A percentile compares a stretch with the other conserved stretches of the same genome.
Evolutionary conservation across 2,329 filamentous ascomycete species (phyloP).

Genomic region (Aspergillus japonicus): DNA sequence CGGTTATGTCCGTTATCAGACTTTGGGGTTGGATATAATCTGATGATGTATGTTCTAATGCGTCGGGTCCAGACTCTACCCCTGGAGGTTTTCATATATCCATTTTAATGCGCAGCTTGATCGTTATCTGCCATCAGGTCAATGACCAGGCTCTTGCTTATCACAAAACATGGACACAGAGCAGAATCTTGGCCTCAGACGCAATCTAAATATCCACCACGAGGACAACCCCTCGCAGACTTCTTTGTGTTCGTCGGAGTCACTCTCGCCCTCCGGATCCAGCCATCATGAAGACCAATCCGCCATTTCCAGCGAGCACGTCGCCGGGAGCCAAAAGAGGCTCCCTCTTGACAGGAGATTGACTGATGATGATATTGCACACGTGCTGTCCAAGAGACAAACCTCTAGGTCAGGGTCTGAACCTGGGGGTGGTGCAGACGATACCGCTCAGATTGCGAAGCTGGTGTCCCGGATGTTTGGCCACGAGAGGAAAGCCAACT

Average conservation of each 20-base stretch:
- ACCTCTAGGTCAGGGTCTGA: slow-evolving; percentile 24
- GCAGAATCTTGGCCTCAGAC: not conserved
- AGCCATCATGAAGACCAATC: not conserved
- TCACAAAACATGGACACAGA: not conserved
- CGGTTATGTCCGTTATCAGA: not conserved
- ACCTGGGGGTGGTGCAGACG: slow-evolving; percentile 23
- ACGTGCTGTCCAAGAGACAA: slow-evolving; percentile 27
- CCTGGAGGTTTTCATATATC: not conserved
- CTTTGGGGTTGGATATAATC: not conserved
- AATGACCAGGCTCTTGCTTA: not conserved
- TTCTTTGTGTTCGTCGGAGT: slow-evolving; percentile 24
- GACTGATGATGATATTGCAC: slow-evolving; percentile 19
- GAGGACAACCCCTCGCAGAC: not conserved
- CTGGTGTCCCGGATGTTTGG: slow-evolving; percentile 72
- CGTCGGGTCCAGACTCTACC: not conserved
- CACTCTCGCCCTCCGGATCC: not conserved
- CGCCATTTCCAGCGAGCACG: not conserved
- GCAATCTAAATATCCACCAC: not conserved
- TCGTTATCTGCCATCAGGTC: not conserved
- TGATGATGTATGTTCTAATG: not conserved
- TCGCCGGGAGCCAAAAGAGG: not conserved
- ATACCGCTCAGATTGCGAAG: slow-evolving; percentile 33
- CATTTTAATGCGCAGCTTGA: not conserved
- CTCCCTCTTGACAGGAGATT: slow-evolving; percentile 2
- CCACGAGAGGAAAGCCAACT: slow-evolving; percentile 60